These are phyloP conservation scores for Sporothrix inflata DNA, from an alignment of 2,329 filamentous ascomycete species.

Conservation along the genomic window DNA sequence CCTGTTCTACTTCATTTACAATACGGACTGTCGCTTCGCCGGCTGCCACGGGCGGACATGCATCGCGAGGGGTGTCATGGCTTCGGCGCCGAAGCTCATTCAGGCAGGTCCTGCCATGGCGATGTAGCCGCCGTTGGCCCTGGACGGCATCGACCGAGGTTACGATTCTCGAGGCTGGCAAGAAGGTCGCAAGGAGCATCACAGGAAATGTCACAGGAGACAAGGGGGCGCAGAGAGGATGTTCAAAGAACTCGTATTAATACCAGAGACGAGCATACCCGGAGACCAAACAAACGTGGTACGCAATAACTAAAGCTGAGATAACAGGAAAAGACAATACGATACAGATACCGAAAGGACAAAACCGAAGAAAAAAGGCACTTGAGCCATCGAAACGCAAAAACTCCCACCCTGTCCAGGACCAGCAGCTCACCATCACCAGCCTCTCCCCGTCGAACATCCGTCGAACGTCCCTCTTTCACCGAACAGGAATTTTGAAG, in stretches of 20 bases:
- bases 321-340: background rate
- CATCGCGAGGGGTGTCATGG: background rate
- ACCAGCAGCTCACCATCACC: background rate
- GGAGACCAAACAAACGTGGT: background rate
- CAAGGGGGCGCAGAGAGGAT: too few relatives aligned
- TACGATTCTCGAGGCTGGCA: background rate
- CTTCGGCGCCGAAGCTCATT: background rate
- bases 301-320: background rate
- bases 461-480: background rate
- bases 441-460: background rate
- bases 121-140: background rate
- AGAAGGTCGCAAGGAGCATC: background rate
- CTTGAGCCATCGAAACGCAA: background rate
- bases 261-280: background rate
- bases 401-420: background rate
- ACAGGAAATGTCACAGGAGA: background rate
- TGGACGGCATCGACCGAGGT: too few relatives aligned
- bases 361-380: background rate
- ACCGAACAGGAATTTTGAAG: background rate
- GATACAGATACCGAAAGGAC: background rate
- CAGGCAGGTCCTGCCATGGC: background rate
- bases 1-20: constrained; percentile 1
- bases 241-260: background rate
- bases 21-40: background rate
- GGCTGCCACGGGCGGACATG: background rate